These are phyloP conservation scores for Candida taoyuanica DNA, from an alignment of 805 yeast species.

Conservation along the genomic window DNA sequence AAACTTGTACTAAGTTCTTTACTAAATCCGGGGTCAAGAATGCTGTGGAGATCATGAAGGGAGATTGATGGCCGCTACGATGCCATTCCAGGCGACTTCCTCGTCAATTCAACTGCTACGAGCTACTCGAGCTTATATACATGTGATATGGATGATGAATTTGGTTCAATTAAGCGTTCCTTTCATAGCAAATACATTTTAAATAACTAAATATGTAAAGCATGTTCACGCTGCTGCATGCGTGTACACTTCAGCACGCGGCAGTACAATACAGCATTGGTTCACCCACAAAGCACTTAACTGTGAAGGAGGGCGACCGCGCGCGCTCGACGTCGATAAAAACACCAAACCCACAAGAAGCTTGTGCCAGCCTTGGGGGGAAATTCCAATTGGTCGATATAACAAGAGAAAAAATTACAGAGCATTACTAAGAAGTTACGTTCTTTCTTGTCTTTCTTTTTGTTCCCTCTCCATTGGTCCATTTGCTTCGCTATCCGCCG, in stretches of 20 bases:
- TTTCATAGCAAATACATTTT: too few species aligned
- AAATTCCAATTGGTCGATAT: background rate
- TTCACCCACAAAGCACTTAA: background rate
- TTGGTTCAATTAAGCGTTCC: too few species aligned
- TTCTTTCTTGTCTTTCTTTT: background rate
- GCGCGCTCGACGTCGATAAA: conserved; percentile 8
- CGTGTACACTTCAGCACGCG: conserved; percentile 4
- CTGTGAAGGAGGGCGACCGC: background rate
- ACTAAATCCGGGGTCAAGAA: too few species aligned
- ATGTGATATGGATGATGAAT: too few species aligned
- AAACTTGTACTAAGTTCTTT: too few species aligned
- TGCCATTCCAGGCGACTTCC: too few species aligned
- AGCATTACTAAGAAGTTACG: background rate
- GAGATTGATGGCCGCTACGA: too few species aligned
- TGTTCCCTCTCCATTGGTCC: background rate
- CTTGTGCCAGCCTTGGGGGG: background rate
- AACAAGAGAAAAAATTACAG: background rate
- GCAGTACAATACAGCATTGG: conserved; percentile 11
- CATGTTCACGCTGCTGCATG: background rate
- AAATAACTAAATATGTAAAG: background rate
- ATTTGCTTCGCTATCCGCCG: too few species aligned
- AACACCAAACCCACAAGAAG: background rate
- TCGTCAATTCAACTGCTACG: too few species aligned
- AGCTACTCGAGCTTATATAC: too few species aligned
- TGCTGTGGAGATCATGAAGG: too few species aligned